Conservation (phyloP, 2,329 filamentous ascomycete species). For the Microdochium trichocladiopsis region DNA sequence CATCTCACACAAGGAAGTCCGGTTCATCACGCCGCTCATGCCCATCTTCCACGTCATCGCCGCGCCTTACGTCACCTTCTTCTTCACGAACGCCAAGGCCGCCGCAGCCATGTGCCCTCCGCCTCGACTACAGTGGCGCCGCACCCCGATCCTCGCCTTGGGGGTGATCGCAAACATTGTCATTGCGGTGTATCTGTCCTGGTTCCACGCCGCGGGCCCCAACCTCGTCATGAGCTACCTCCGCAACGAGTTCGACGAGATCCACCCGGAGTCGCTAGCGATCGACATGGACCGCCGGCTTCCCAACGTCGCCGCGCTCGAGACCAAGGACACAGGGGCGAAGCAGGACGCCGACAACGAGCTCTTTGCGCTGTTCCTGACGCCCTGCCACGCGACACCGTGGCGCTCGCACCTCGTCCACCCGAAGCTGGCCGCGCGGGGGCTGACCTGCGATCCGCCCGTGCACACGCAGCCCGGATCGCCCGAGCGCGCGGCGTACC, state of each 20-base stretch:
- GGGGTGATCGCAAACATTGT: conserved; percentile 60
- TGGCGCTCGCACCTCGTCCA: conserved; percentile 87
- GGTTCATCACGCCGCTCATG: conserved; percentile 90
- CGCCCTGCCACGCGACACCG: conserved; percentile 92
- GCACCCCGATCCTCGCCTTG: conserved; percentile 46
- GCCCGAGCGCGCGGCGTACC: conserved; percentile 58
- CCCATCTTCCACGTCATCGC: conserved; percentile 79
- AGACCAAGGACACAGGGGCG: conserved; percentile 12
- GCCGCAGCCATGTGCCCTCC: conserved; percentile 15
- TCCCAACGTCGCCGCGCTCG: conserved; percentile 6
- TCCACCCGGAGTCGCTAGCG: conserved; percentile 36
- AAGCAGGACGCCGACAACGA: conserved; percentile 22
- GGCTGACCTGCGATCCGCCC: conserved; percentile 85
- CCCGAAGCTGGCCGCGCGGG: conserved; percentile 69
- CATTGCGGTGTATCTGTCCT: conserved; percentile 67
- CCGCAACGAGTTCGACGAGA: conserved; percentile 61
- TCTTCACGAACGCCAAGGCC: conserved; percentile 46
- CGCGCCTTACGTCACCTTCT: conserved; percentile 57
- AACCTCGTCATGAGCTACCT: conserved; percentile 69
- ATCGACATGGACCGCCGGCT: conserved; percentile 14
- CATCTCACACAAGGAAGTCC: conserved; percentile 92
- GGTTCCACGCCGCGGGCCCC: conserved; percentile 75
- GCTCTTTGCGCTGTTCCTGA: conserved; percentile 73
- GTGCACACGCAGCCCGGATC: conserved; percentile 55
- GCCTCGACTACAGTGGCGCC: conserved; percentile 31